Conservation (phyloP, 495 filamentous ascomycete genomes). For the Extremus antarcticus region DNA sequence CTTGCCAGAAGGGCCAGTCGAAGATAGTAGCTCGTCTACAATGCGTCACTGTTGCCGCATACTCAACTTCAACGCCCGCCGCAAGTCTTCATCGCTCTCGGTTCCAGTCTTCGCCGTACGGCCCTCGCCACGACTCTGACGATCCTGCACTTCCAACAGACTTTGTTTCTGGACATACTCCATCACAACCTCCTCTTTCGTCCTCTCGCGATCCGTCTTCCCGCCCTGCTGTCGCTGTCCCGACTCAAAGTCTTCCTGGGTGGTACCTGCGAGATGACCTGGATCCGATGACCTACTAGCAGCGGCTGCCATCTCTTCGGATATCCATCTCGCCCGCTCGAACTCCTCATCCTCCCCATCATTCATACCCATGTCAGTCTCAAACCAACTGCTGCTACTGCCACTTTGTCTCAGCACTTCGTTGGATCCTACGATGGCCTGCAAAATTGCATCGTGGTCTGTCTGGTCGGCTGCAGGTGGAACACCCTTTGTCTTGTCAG, state of each 20-base stretch:
- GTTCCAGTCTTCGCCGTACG: not conserved
- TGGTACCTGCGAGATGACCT: constrained; percentile 2
- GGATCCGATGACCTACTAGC: constrained; percentile 4
- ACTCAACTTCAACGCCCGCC: constrained; percentile 12
- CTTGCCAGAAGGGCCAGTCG: too few relatives aligned
- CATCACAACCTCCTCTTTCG: constrained; percentile 61
- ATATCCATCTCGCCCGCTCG: constrained; percentile 25
- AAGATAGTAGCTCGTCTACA: too few relatives aligned
- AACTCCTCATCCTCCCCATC: constrained; percentile 35
- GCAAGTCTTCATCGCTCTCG: constrained; percentile 11
- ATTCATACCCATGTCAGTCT: constrained; percentile 19
- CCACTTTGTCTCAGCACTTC: constrained; percentile 21
- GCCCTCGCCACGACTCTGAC: constrained; percentile 1
- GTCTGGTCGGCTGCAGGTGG: constrained; percentile 40
- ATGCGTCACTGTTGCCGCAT: constrained; percentile 9
- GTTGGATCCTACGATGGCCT: constrained; percentile 21
- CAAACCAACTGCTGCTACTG: constrained; percentile 27
- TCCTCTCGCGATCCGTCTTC: constrained; percentile 32
- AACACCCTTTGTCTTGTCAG: constrained; percentile 43
- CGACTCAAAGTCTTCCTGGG: constrained; percentile 29
- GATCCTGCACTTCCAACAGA: constrained; percentile 51
- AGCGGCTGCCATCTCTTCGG: constrained; percentile 16
- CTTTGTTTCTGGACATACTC: constrained; percentile 68
- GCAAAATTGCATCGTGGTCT: constrained; percentile 24
- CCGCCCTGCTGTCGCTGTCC: constrained; percentile 9